Evolutionary conservation across 139 green algal genomes (phyloP).

Genomic region (Closterium sp.): DNA sequence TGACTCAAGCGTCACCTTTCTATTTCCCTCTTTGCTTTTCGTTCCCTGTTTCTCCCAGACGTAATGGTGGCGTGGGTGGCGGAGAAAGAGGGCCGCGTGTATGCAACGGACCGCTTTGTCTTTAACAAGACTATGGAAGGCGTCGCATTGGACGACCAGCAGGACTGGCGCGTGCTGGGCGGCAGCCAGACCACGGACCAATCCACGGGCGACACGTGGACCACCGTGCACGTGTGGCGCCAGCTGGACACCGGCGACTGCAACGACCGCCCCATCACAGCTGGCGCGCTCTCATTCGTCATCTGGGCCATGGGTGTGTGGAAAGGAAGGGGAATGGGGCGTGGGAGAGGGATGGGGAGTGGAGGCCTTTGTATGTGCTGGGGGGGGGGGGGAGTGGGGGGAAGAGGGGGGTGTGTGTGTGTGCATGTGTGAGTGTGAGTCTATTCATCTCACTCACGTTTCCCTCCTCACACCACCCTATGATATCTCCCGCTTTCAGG

Average conservation of each 20-base stretch:
- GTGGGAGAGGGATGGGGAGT: not conserved
- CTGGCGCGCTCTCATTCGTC: not conserved
- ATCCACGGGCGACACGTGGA: not conserved
- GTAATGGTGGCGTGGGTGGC: not conserved
- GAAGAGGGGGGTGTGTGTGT: not conserved
- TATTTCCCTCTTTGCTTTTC: no score
- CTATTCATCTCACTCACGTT: not conserved
- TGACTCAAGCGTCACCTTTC: no score
- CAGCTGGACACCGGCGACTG: constrained; percentile 4
- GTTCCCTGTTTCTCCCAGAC: not conserved
- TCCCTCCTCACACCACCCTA: not conserved
- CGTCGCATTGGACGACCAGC: not conserved
- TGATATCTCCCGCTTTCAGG: not conserved
- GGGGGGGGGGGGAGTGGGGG: no score
- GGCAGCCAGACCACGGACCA: not conserved
- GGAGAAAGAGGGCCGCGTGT: not conserved
- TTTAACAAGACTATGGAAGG: not conserved
- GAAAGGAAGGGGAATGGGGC: no score
- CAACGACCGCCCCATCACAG: not conserved
- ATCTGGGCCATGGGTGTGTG: not conserved
- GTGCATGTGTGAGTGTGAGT: not conserved
- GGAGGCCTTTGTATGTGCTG: not conserved
- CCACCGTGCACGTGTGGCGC: constrained; percentile 1
- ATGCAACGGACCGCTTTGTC: not conserved
- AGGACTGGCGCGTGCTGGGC: not conserved